Conservation (phyloP, 2,329 filamentous ascomycete genomes). For the Botrytis squamosa region DNA sequence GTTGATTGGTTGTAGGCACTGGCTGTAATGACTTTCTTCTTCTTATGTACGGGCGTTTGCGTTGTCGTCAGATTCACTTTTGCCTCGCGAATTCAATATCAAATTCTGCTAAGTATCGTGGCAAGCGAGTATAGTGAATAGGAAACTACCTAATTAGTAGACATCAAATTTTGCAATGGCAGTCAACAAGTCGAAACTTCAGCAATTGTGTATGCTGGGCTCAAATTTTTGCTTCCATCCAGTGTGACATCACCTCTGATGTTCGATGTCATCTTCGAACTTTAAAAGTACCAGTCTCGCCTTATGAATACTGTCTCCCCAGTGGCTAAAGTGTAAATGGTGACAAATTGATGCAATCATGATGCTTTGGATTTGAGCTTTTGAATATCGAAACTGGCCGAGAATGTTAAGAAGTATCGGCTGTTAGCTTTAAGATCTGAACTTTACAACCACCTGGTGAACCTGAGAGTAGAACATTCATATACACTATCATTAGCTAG, state of each 20-base stretch:
- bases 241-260: not conserved
- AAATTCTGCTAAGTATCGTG: not conserved
- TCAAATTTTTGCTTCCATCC: not conserved
- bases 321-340: not conserved
- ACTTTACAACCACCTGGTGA: too few species aligned
- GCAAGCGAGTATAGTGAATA: not conserved
- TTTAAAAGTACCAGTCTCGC: not conserved
- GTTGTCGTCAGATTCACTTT: slow-evolving; percentile 6
- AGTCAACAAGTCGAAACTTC: not conserved
- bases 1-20: not conserved
- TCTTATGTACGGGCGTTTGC: not conserved
- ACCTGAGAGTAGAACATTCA: not conserved
- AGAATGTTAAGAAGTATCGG: not conserved
- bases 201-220: not conserved
- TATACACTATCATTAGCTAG: not conserved
- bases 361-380: not conserved
- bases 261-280: not conserved
- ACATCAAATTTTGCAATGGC: too few species aligned
- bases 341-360: not conserved
- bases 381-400: not conserved
- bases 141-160: too few species aligned
- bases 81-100: not conserved
- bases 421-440: not conserved
- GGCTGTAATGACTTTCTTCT: not conserved
- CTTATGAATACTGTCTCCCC: not conserved